Conservation (phyloP, 2,329 filamentous ascomycete genomes). For the Atkinsonella hypoxylon region DNA sequence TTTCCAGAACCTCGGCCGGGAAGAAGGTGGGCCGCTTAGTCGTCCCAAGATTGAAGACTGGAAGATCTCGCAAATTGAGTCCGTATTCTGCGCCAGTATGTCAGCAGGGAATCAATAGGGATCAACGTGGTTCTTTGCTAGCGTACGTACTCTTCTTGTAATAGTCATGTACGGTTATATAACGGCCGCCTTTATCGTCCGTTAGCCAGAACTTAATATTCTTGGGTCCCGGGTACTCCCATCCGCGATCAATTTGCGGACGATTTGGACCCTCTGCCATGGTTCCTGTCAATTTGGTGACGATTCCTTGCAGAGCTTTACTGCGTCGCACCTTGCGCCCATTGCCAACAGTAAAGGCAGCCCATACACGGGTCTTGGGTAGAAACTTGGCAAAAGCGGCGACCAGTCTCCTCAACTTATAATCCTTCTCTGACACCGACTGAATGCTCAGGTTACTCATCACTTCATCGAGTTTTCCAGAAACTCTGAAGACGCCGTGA, state of each 20-base stretch:
- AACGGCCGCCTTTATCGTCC: constrained; percentile 15
- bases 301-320: constrained; percentile 19
- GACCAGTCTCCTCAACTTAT: constrained; percentile 15
- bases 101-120: background rate
- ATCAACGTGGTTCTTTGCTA: too few relatives aligned
- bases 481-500: constrained; percentile 37
- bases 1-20: constrained; percentile 52
- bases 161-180: constrained; percentile 30
- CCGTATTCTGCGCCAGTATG: constrained; percentile 21
- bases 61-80: constrained; percentile 27
- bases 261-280: constrained; percentile 9
- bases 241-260: constrained; percentile 13
- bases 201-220: constrained; percentile 21
- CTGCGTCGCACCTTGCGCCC: constrained; percentile 18
- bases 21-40: constrained; percentile 46
- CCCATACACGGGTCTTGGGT: constrained; percentile 25
- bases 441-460: constrained; percentile 16
- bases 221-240: constrained; percentile 21
- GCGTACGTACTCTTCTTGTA: constrained; percentile 26
- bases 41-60: constrained; percentile 56
- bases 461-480: constrained; percentile 23
- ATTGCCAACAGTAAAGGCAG: constrained; percentile 19
- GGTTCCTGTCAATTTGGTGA: constrained; percentile 10
- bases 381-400: constrained; percentile 21
- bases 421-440: constrained; percentile 8